phyloP scores from a whole-genome alignment of 2,329 filamentous ascomycete species.

The Ophiognomonia clavigignenti-juglandacearum region DNA sequence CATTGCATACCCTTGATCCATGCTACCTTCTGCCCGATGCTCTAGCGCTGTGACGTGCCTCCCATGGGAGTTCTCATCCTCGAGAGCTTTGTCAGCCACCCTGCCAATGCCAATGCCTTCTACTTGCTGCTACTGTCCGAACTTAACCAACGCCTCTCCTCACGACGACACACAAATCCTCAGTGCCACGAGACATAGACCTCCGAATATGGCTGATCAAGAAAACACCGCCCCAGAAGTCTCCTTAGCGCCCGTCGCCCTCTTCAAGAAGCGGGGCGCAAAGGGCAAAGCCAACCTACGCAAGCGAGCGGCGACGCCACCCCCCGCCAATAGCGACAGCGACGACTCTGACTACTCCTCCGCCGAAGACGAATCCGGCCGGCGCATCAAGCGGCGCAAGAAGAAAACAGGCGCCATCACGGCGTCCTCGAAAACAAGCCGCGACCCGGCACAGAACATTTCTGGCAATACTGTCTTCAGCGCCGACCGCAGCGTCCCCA shows the following conservation, averaged over 20 bases:
- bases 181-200: no score
- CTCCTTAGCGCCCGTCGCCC: constrained; percentile 47
- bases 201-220: not conserved
- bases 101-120: no score
- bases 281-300: constrained; percentile 74
- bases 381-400: constrained; percentile 72
- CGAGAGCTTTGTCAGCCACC: no score
- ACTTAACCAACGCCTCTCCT: no score
- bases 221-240: not conserved
- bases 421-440: constrained; percentile 52
- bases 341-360: constrained; percentile 60
- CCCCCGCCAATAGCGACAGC: constrained; percentile 47
- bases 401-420: constrained; percentile 62
- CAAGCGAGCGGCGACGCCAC: constrained; percentile 76
- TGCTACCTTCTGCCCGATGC: not conserved
- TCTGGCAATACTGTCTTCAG: constrained; percentile 44
- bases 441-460: constrained; percentile 22
- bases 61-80: no score
- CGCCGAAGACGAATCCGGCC: constrained; percentile 72
- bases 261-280: constrained; percentile 82
- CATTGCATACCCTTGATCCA: not conserved
- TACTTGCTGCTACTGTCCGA: no score
- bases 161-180: not conserved
- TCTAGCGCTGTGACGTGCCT: not conserved
- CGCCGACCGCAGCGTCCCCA: constrained; percentile 57